Percentiles rank a stretch among this genome's conserved stretches.
phyloP scores from a whole-genome alignment of 208 protist genomes.

The Sergeia podlipaevii region DNA sequence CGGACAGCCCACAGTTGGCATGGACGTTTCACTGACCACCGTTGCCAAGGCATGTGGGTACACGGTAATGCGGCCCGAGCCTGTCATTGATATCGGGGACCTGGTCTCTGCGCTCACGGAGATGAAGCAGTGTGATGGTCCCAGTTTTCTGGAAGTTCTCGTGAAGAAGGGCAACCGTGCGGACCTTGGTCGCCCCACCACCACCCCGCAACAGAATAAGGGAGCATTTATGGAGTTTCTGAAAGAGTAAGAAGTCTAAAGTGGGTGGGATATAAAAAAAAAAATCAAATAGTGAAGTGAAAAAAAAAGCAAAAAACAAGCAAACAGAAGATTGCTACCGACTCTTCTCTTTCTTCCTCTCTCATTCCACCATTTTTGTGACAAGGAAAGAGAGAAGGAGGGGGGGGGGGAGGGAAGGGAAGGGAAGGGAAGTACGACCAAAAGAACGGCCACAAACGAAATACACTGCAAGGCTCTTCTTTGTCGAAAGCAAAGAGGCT shows the following conservation, averaged over 20 bases:
- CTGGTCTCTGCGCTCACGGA: constrained; percentile 46
- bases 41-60: constrained; percentile 85
- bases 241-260: neutral
- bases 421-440: too few relatives aligned
- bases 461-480: too few relatives aligned
- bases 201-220: constrained; percentile 51
- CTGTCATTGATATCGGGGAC: constrained; percentile 64
- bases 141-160: constrained; percentile 77
- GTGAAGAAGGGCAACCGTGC: constrained; percentile 39
- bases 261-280: neutral
- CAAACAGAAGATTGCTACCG: neutral
- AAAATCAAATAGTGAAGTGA: constrained; percentile 1
- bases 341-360: neutral
- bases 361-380: too few relatives aligned
- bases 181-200: constrained; percentile 44
- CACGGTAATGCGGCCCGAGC: constrained; percentile 34
- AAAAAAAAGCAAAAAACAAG: constrained; percentile 11
- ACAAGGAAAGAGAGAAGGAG: too few relatives aligned
- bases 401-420: too few relatives aligned
- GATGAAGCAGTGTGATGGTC: constrained; percentile 54
- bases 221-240: constrained; percentile 52
- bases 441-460: too few relatives aligned
- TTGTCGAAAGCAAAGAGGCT: too few relatives aligned
- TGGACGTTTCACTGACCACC: constrained; percentile 62
- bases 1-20: constrained; percentile 62